Evolutionary conservation across 768 basidiomycete species (phyloP).

Genomic region (Baorangia bicolor): DNA sequence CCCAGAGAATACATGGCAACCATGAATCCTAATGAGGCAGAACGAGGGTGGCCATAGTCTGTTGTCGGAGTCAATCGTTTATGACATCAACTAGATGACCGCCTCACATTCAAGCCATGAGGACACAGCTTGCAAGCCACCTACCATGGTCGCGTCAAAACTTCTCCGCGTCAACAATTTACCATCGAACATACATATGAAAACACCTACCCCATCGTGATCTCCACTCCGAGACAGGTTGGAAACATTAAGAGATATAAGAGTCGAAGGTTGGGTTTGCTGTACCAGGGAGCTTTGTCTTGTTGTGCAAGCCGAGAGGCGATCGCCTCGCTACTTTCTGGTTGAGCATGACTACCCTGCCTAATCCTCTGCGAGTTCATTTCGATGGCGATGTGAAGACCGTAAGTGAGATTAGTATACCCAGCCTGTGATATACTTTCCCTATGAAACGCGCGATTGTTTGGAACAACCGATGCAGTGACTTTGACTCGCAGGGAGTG

Average conservation of each 20-base stretch:
- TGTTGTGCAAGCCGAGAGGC: constrained; percentile 29
- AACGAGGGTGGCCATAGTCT: constrained; percentile 58
- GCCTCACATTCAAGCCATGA: constrained; percentile 54
- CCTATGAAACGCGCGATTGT: neutral
- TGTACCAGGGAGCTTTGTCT: constrained; percentile 60
- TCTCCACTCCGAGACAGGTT: constrained; percentile 21
- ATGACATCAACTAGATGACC: neutral
- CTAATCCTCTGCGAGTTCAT: constrained; percentile 1
- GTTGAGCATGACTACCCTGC: neutral
- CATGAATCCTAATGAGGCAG: constrained; percentile 42
- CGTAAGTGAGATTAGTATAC: neutral
- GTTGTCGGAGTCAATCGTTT: neutral
- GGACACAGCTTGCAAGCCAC: constrained; percentile 57
- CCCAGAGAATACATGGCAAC: no score
- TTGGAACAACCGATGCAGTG: neutral
- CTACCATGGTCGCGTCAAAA: constrained; percentile 54
- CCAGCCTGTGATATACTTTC: neutral
- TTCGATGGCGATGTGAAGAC: neutral
- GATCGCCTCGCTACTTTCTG: constrained; percentile 1
- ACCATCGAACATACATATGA: neutral
- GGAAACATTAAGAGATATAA: constrained; percentile 59
- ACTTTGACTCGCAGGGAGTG: neutral
- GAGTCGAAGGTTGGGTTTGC: constrained; percentile 55
- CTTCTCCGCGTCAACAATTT: constrained; percentile 4
- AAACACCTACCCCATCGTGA: constrained; percentile 18